Evolutionary conservation across 2,329 filamentous ascomycete species (phyloP).

Genomic region (Alternaria brassicae): DNA sequence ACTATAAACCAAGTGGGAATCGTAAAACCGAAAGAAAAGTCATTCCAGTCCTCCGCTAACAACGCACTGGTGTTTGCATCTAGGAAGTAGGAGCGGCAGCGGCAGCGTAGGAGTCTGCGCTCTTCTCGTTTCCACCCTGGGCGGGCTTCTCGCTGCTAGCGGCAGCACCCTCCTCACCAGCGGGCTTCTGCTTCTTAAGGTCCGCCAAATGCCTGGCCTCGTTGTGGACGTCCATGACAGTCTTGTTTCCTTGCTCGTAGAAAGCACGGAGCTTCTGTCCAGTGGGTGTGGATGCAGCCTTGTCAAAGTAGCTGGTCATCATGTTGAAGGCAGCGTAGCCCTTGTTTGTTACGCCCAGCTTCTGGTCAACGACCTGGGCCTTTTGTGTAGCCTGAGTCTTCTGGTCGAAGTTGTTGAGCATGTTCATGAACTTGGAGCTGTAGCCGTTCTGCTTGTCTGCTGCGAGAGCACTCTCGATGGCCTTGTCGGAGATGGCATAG

Average conservation of each 20-base stretch:
- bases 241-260: slow-evolving; percentile 83
- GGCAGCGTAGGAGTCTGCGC: slow-evolving; percentile 14
- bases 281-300: slow-evolving; percentile 84
- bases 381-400: slow-evolving; percentile 90
- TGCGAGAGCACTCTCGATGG: slow-evolving; percentile 82
- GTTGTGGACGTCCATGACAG: slow-evolving; percentile 90
- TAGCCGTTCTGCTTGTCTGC: slow-evolving; percentile 92
- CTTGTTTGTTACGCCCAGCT: slow-evolving; percentile 79
- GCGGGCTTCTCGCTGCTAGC: slow-evolving; percentile 54
- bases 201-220: slow-evolving; percentile 90
- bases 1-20: slow-evolving; percentile 23
- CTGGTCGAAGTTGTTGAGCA: slow-evolving; percentile 77
- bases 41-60: neutral
- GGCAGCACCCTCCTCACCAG: slow-evolving; percentile 49
- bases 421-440: slow-evolving; percentile 77
- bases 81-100: slow-evolving; percentile 22
- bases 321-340: slow-evolving; percentile 72
- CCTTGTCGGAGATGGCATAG: slow-evolving; percentile 79
- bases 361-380: slow-evolving; percentile 82
- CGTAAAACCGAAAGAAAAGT: slow-evolving; percentile 13
- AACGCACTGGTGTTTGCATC: neutral
- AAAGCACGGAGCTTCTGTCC: slow-evolving; percentile 88
- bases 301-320: slow-evolving; percentile 90
- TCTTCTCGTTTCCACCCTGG: slow-evolving; percentile 25
- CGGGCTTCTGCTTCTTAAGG: slow-evolving; percentile 68